A percentile compares a stretch with the other conserved stretches of the same genome.
phyloP scores from a whole-genome alignment of 1,284 basidiomycete genomes.

The Cryptococcus floricola region DNA sequence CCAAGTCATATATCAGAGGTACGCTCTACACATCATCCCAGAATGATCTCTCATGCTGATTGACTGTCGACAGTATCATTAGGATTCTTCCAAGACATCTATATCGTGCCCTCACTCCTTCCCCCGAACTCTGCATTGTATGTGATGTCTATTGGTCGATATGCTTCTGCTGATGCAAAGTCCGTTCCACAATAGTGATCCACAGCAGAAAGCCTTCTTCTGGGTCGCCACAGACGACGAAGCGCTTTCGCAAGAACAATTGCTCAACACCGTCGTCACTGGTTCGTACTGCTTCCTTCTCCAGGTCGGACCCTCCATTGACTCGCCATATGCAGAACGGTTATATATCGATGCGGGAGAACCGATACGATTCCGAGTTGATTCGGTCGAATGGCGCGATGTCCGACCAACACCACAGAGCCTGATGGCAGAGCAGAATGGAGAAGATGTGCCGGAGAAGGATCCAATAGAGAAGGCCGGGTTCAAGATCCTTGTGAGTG shows the following conservation, averaged over 20 bases:
- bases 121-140: constrained; percentile 52
- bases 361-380: constrained; percentile 79
- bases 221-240: constrained; percentile 63
- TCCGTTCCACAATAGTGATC: constrained; percentile 57
- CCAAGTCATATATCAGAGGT: constrained; percentile 78
- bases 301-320: not conserved
- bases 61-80: constrained; percentile 62
- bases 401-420: constrained; percentile 73
- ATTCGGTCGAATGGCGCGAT: constrained; percentile 84
- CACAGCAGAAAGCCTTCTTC: constrained; percentile 74
- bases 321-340: constrained; percentile 52
- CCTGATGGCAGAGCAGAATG: constrained; percentile 21
- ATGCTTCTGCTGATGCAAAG: constrained; percentile 1
- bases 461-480: constrained; percentile 61
- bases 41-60: constrained; percentile 5
- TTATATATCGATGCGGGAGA: constrained; percentile 85
- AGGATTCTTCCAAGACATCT: constrained; percentile 93
- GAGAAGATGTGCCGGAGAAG: constrained; percentile 56
- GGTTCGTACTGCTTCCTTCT: constrained; percentile 14
- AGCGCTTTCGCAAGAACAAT: constrained; percentile 56
- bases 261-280: constrained; percentile 54
- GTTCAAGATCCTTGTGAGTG: constrained; percentile 65
- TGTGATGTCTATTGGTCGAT: not conserved
- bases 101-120: constrained; percentile 64
- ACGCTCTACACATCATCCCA: constrained; percentile 34